Percentiles rank a stretch among this genome's conserved stretches.
Conservation (phyloP, 2,329 filamentous ascomycete genomes). For the Hypoxylon sp. region DNA sequence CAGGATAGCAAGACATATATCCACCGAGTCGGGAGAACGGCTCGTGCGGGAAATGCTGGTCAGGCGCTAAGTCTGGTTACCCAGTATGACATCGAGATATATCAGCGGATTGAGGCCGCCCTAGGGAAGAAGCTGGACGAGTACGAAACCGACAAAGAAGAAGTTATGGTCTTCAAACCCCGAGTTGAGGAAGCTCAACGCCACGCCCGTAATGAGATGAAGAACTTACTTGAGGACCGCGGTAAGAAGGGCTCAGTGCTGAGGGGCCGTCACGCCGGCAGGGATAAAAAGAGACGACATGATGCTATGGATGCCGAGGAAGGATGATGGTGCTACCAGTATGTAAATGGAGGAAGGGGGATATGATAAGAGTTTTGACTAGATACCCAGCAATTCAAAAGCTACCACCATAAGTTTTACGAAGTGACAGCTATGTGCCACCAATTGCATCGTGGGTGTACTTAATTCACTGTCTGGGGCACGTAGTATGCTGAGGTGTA, state of each 20-base stretch:
- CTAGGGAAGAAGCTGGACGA: constrained; percentile 82
- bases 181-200: constrained; percentile 88
- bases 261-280: constrained; percentile 61
- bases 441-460: not conserved
- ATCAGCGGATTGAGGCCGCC: constrained; percentile 84
- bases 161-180: constrained; percentile 85
- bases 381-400: constrained; percentile 39
- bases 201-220: constrained; percentile 84
- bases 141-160: constrained; percentile 80
- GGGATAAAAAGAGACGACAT: constrained; percentile 59
- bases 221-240: constrained; percentile 79
- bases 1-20: constrained; percentile 92
- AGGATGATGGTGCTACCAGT: constrained; percentile 61
- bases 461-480: not conserved
- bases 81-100: constrained; percentile 82
- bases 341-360: constrained; percentile 4
- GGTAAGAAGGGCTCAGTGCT: constrained; percentile 67
- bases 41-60: constrained; percentile 87
- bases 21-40: constrained; percentile 89
- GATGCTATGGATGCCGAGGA: constrained; percentile 84
- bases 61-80: constrained; percentile 86
- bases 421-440: not conserved
- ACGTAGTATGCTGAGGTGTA: not conserved
- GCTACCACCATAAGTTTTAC: constrained; percentile 6
- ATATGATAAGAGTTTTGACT: constrained; percentile 20